Conservation (phyloP, 108 stramenopile genomes). For the Poteriospumella lacustris region DNA sequence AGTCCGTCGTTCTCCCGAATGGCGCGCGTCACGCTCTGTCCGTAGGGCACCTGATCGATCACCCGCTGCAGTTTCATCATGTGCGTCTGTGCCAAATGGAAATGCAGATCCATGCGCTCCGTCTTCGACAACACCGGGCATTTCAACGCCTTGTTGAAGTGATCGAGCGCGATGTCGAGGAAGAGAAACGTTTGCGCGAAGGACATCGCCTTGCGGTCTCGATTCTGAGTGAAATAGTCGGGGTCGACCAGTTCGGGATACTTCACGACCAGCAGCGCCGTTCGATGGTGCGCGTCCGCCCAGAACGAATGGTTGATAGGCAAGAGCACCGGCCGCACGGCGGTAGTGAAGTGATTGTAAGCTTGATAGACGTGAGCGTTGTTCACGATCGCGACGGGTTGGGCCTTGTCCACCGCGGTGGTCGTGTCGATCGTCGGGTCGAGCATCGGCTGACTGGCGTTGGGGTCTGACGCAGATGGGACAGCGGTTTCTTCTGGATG, state of each 20-base stretch:
- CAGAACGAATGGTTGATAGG: background rate
- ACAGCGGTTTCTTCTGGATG: no score
- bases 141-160: background rate
- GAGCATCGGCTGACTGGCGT: no score
- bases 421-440: no score
- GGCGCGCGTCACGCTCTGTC: background rate
- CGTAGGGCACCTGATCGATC: background rate
- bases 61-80: background rate
- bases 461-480: no score
- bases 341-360: background rate
- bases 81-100: background rate
- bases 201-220: no score
- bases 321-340: background rate
- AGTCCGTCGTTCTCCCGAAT: background rate
- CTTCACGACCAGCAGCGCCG: background rate
- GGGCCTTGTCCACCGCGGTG: no score
- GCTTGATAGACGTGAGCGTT: background rate
- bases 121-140: background rate
- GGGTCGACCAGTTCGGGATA: background rate
- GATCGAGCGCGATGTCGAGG: background rate
- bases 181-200: background rate
- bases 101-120: background rate
- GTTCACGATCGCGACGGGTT: no score
- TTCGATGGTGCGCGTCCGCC: background rate
- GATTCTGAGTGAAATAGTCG: background rate